Conservation (phyloP, 768 basidiomycete genomes). For the Amanita exitialis region DNA sequence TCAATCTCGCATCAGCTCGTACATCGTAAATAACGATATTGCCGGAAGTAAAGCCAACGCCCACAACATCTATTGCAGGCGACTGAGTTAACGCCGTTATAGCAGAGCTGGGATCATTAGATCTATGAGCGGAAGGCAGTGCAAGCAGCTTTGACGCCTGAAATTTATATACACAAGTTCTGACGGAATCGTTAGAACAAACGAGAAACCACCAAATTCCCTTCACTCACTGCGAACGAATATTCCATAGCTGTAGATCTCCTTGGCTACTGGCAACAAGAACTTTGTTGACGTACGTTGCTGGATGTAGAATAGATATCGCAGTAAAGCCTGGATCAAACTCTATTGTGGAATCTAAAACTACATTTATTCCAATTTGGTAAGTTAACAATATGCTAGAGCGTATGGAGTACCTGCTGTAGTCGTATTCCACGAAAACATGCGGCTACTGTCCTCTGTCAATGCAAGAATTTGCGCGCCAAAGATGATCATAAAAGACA, state of each 20-base stretch:
- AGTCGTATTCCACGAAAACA: slow-evolving; percentile 70
- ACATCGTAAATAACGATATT: slow-evolving; percentile 86
- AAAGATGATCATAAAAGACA: slow-evolving; percentile 68
- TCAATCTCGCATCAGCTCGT: slow-evolving; percentile 78
- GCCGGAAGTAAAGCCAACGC: slow-evolving; percentile 85
- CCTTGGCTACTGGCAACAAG: slow-evolving; percentile 79
- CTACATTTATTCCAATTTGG: slow-evolving; percentile 24
- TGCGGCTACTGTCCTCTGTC: slow-evolving; percentile 63
- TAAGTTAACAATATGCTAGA: neutral
- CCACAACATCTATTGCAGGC: slow-evolving; percentile 93
- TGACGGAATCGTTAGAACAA: slow-evolving; percentile 18
- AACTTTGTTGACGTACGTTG: slow-evolving; percentile 95
- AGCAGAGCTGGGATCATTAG: slow-evolving; percentile 24
- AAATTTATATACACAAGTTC: slow-evolving; percentile 80
- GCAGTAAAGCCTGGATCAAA: slow-evolving; percentile 85
- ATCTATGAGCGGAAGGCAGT: slow-evolving; percentile 18
- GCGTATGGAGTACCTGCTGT: slow-evolving; percentile 36
- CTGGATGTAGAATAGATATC: slow-evolving; percentile 80
- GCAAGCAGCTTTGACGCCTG: slow-evolving; percentile 41
- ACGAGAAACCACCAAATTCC: neutral
- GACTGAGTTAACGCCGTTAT: slow-evolving; percentile 83
- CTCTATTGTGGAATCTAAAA: slow-evolving; percentile 54
- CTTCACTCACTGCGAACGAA: slow-evolving; percentile 58
- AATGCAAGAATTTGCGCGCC: slow-evolving; percentile 75
- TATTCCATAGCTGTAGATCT: slow-evolving; percentile 88